A percentile compares a stretch with the other conserved stretches of the same genome.
Evolutionary conservation across 768 basidiomycete species (phyloP).

Genomic region (Fomitopsis serialis): DNA sequence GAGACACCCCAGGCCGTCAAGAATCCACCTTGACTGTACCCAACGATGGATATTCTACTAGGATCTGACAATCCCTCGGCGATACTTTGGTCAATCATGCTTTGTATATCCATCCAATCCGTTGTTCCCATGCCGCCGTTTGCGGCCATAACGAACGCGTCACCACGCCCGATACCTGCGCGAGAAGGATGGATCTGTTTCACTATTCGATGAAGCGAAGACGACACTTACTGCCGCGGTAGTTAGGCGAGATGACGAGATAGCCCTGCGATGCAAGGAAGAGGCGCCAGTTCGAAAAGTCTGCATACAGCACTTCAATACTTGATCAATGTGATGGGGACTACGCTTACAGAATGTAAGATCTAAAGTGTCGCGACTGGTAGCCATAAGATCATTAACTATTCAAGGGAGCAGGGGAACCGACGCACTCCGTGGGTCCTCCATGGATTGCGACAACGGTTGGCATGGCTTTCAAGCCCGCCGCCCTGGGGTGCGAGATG

Average conservation of each 20-base stretch:
- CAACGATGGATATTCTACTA: neutral
- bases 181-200: neutral
- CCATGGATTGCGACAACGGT: conserved; percentile 2
- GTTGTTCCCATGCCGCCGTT: conserved; percentile 1
- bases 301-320: neutral
- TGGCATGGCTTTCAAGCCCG: neutral
- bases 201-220: too few relatives aligned
- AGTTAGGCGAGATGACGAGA: conserved; percentile 1
- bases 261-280: conserved; percentile 2
- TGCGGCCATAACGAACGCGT: neutral
- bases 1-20: conserved; percentile 1
- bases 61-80: neutral
- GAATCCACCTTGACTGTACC: conserved; percentile 4
- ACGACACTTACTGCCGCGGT: conserved; percentile 3
- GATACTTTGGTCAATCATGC: neutral
- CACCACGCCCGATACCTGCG: neutral
- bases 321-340: neutral
- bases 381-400: neutral
- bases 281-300: neutral
- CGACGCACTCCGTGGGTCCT: neutral
- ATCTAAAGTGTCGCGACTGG: conserved; percentile 1
- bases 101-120: conserved; percentile 2
- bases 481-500: neutral
- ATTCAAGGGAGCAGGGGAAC: neutral
- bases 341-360: neutral